These are phyloP conservation scores for Acanthamoeba quina DNA, from an alignment of 208 protist species.

Conservation along the genomic window DNA sequence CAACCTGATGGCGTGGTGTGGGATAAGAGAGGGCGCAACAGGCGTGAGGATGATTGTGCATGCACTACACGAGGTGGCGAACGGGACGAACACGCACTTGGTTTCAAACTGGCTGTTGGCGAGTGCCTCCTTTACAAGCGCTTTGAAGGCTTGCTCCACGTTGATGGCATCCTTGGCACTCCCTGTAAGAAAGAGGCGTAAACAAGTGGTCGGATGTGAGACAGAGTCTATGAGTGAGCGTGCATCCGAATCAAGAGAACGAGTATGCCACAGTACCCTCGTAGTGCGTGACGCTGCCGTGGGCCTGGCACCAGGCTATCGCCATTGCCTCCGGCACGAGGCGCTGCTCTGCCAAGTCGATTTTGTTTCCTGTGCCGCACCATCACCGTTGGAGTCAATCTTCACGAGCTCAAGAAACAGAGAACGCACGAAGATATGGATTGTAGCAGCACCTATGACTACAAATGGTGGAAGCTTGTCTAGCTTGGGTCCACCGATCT, in stretches of 20 bases:
- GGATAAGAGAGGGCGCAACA: background rate
- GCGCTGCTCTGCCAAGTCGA: conserved; percentile 75
- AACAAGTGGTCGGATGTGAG: background rate
- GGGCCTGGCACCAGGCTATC: conserved; percentile 12
- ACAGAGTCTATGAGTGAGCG: background rate
- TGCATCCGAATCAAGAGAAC: no score
- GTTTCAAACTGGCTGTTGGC: background rate
- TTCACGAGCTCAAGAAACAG: no score
- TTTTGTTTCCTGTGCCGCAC: conserved; percentile 80
- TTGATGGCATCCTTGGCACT: conserved; percentile 57
- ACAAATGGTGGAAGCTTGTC: conserved; percentile 84
- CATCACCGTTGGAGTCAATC: no score
- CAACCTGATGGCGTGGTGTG: background rate
- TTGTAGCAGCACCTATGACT: background rate
- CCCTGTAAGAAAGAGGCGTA: background rate
- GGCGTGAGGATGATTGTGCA: background rate
- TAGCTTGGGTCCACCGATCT: conserved; percentile 52
- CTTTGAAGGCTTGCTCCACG: conserved; percentile 40
- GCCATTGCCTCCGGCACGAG: conserved; percentile 1
- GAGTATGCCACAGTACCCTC: background rate
- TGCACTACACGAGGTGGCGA: no score
- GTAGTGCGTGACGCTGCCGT: conserved; percentile 19
- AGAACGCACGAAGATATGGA: no score
- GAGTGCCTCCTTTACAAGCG: background rate
- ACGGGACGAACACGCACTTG: background rate